Evolutionary conservation across 1,284 basidiomycete species (phyloP).

Genomic region (Pholiota adiposa): DNA sequence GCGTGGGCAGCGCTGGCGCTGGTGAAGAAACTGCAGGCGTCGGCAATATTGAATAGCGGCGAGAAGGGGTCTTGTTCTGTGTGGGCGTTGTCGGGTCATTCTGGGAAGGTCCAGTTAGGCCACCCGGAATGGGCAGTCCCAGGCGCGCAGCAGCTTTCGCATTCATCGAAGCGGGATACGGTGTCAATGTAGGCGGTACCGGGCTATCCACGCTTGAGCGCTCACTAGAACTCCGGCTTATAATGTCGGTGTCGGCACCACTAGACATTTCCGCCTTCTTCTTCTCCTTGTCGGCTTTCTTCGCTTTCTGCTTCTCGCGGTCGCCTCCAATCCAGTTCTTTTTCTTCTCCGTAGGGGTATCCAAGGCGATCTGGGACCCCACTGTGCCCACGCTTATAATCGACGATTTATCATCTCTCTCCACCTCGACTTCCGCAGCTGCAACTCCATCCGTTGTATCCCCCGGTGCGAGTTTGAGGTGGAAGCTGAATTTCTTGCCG

Average conservation of each 20-base stretch:
- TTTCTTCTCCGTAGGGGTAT: neutral
- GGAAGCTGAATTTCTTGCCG: conserved; percentile 44
- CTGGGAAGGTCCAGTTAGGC: conserved; percentile 9
- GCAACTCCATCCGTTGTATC: too few species aligned
- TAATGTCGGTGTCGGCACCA: neutral
- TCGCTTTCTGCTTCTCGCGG: conserved; percentile 20
- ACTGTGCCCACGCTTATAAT: neutral
- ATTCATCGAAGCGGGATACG: conserved; percentile 21
- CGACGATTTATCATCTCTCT: conserved; percentile 29
- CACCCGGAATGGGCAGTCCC: conserved; percentile 36
- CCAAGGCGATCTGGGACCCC: neutral
- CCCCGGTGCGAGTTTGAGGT: conserved; percentile 58
- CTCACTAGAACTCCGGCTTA: conserved; percentile 12
- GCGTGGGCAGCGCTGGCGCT: neutral
- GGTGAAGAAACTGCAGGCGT: neutral
- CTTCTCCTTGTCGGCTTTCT: conserved; percentile 18
- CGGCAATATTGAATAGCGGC: neutral
- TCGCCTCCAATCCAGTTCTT: conserved; percentile 10
- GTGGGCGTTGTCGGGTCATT: neutral
- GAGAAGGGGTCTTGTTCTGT: conserved; percentile 3
- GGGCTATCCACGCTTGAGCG: conserved; percentile 13
- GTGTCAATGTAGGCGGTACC: neutral
- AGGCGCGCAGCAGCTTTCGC: conserved; percentile 47
- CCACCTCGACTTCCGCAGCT: conserved; percentile 32
- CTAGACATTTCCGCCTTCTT: conserved; percentile 11